Conservation (phyloP, 2,329 filamentous ascomycete genomes). For the Trichoderma harzianum region DNA sequence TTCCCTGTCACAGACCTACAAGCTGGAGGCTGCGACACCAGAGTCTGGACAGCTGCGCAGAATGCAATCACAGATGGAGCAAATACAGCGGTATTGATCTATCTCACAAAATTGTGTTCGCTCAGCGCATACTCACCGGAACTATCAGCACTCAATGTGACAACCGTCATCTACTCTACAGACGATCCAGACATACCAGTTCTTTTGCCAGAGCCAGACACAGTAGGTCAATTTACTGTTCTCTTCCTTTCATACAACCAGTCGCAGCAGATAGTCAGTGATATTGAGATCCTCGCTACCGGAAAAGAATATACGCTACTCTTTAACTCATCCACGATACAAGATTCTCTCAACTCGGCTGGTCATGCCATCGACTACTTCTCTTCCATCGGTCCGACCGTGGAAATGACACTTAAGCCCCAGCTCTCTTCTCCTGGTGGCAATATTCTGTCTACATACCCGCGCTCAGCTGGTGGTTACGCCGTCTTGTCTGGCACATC, state of each 20-base stretch:
- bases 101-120: background rate
- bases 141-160: background rate
- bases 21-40: background rate
- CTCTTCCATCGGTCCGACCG: background rate
- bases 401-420: slow-evolving; percentile 48
- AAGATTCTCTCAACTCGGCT: background rate
- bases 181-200: background rate
- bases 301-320: background rate
- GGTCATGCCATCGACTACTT: background rate
- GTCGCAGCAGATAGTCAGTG: background rate
- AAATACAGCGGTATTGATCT: background rate
- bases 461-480: slow-evolving; percentile 44
- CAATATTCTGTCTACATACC: slow-evolving; percentile 53
- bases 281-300: background rate
- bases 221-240: background rate
- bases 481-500: slow-evolving; percentile 55
- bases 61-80: background rate
- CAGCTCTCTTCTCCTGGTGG: slow-evolving; percentile 52
- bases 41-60: background rate
- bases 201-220: background rate
- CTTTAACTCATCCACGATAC: background rate
- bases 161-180: background rate
- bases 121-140: background rate
- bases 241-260: background rate
- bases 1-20: background rate